Base-by-base conservation (phyloP, 192 early-diverging fungal genomes). In the Coemansia sp. region DNA sequence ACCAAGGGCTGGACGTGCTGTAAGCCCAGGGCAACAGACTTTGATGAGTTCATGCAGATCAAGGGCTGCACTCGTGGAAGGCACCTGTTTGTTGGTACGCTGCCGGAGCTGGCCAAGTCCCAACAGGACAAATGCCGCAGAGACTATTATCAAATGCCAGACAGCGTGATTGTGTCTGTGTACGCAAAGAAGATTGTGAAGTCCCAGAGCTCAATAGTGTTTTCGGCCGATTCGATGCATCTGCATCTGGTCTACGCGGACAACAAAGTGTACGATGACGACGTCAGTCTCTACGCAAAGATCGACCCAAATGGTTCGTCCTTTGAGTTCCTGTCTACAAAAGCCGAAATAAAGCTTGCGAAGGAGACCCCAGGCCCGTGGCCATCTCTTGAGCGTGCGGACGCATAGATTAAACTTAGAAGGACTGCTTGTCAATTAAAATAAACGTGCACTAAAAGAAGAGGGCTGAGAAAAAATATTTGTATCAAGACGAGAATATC, bases 1-100 rank as follows among this genome's bases (percentile, higher is more conserved):
- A 92, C 90, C 84, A 98, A 98, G 86, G 96, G 96, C 24, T 98
- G 93, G 93, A 89, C 90, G 38, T 99, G 98, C 84, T 99, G 98
- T 81, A 85, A 91, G 60, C 89, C 95, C 41, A 91, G 94, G 66
- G 96, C 96, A 3, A 88, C 97, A 18, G 98, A 98, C 78, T 99
- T 98, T 88, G 98, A 99, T 38, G 95, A 98, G 78, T 98, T 99
- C 66, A 81, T 98, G 72, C 95, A 91, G 72, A 96, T 99, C 75
- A 85, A 86, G 61, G 98, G 98, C 36, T 99, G 98, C 81, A 90
- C 86, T 43, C 85, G 65, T n/a, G 95, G 94, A 45, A 87, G 89
- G 57, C 98, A 99, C 76, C 81, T 95, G 71, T 99, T 99, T 84
- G 89, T 92, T 56, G 91, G 90, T 8, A 68, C 80, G 33, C 62